Percentiles rank a stretch among this genome's conserved stretches.
These are phyloP conservation scores for Coprinellus aureogranulatus DNA, from an alignment of 768 basidiomycete species.

Conservation along the genomic window DNA sequence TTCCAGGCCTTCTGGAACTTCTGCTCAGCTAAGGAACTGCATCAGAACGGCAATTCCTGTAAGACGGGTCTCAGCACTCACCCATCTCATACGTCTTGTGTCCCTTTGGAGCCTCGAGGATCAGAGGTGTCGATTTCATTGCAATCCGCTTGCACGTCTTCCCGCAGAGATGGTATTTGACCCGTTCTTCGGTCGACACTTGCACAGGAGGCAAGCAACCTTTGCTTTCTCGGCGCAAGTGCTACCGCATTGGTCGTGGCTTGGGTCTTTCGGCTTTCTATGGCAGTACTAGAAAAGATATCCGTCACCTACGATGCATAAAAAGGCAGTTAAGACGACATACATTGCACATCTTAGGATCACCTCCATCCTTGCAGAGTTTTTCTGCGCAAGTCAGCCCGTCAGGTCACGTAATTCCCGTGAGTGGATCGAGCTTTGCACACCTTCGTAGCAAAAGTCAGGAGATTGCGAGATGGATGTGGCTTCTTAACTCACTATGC, in stretches of 20 bases:
- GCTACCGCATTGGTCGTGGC: slow-evolving; percentile 23
- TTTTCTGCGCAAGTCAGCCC: slow-evolving; percentile 23
- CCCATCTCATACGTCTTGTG: slow-evolving; percentile 19
- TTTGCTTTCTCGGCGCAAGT: slow-evolving; percentile 23
- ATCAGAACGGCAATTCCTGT: not conserved
- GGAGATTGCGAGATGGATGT: no score
- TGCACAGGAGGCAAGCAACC: slow-evolving; percentile 26
- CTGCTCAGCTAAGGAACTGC: slow-evolving; percentile 15
- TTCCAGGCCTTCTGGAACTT: slow-evolving; percentile 16
- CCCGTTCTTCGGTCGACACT: slow-evolving; percentile 23
- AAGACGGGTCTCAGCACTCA: not conserved
- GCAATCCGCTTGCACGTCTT: slow-evolving; percentile 18
- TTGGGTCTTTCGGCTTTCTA: slow-evolving; percentile 19
- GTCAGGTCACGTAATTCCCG: slow-evolving; percentile 23
- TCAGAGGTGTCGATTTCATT: slow-evolving; percentile 17
- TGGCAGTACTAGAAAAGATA: slow-evolving; percentile 28
- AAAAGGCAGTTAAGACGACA: no score
- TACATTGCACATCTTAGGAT: slow-evolving; percentile 24
- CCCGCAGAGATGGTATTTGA: slow-evolving; percentile 22
- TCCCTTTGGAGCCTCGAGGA: slow-evolving; percentile 18
- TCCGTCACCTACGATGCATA: no score
- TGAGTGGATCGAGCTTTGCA: slow-evolving; percentile 10
- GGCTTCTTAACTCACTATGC: no score
- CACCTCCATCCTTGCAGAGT: slow-evolving; percentile 16
- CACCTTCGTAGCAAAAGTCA: not conserved